Percentiles rank a stretch among this genome's conserved stretches.
phyloP scores from a whole-genome alignment of 176 grass and related monocot species.

The Lolium rigidum region DNA sequence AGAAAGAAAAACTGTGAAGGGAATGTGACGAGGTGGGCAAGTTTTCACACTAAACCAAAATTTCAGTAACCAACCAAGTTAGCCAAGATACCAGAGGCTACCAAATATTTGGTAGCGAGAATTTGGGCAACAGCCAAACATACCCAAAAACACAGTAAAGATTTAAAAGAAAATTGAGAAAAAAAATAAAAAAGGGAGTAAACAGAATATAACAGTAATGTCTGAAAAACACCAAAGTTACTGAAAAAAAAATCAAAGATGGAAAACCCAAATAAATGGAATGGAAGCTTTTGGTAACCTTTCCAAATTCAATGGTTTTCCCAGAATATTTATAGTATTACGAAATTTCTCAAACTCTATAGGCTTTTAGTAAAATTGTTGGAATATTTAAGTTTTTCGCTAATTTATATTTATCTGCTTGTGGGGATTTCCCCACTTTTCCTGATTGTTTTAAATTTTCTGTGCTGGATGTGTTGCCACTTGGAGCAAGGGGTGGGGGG shows the following conservation, averaged over 20 bases:
- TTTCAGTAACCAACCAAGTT: background rate
- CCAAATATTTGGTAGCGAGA: background rate
- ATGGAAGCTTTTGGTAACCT: background rate
- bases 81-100: background rate
- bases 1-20: no score
- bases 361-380: background rate
- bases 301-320: background rate
- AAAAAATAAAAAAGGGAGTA: background rate
- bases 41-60: background rate
- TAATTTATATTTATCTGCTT: no score
- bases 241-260: background rate
- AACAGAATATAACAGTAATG: background rate
- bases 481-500: background rate
- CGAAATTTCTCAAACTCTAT: no score
- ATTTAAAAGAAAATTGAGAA: background rate
- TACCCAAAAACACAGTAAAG: background rate
- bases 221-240: background rate
- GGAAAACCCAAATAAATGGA: background rate
- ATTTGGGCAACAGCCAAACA: background rate
- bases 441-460: background rate
- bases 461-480: background rate
- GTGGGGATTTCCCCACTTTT: no score
- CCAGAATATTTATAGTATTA: no score
- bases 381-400: background rate
- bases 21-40: background rate